Evolutionary conservation across 1,284 basidiomycete genomes (phyloP).

Genomic region (Anthracocystis setariae): DNA sequence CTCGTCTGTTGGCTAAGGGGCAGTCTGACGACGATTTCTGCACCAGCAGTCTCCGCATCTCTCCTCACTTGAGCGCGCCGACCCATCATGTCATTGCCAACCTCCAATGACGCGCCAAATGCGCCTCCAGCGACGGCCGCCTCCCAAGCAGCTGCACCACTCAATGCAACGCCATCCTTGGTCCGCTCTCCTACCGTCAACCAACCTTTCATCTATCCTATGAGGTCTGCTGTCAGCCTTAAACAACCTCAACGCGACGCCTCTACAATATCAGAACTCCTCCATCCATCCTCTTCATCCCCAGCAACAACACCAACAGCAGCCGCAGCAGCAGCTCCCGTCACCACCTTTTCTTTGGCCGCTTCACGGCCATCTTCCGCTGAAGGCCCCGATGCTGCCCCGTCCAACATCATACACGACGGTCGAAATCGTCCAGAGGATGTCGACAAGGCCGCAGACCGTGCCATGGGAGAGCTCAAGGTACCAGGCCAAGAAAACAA

Average conservation of each 20-base stretch:
- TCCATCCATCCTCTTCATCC: neutral
- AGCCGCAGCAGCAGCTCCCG: neutral
- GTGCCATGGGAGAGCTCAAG: conserved; percentile 32
- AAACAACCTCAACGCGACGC: conserved; percentile 39
- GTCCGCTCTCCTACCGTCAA: conserved; percentile 33
- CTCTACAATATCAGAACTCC: conserved; percentile 9
- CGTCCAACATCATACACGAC: conserved; percentile 19
- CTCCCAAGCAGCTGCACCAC: conserved; percentile 6
- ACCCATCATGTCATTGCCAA: conserved; percentile 33
- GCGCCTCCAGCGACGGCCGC: conserved; percentile 10
- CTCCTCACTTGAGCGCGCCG: neutral
- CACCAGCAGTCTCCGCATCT: neutral
- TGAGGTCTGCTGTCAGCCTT: conserved; percentile 58
- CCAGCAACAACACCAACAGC: neutral
- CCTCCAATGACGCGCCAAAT: conserved; percentile 3
- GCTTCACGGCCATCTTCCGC: conserved; percentile 18
- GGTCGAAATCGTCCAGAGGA: conserved; percentile 32
- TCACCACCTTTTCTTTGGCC: neutral
- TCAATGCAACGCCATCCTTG: conserved; percentile 17
- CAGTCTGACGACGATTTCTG: conserved; percentile 2
- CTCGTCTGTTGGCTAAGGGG: neutral
- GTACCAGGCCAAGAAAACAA: conserved; percentile 25
- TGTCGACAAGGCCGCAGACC: conserved; percentile 35
- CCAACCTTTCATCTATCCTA: conserved; percentile 62
- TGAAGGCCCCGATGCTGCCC: conserved; percentile 8